Evolutionary conservation across 2,329 filamentous ascomycete species (phyloP).

Genomic region (Kalaharituber pfeilii): DNA sequence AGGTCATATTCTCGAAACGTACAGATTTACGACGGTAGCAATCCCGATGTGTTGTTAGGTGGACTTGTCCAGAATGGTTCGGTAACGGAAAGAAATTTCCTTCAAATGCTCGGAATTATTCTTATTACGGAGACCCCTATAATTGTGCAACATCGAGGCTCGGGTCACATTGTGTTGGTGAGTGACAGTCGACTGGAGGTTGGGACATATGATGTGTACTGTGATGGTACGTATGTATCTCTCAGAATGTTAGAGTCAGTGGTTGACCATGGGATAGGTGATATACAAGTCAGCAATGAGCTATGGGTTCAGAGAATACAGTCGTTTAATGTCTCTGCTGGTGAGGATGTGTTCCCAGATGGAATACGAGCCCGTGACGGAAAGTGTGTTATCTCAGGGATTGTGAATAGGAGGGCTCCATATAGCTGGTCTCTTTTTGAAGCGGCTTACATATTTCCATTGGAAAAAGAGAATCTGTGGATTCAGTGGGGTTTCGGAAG

Average conservation of each 20-base stretch:
- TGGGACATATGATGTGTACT: slow-evolving; percentile 9
- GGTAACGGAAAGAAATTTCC: slow-evolving; percentile 12
- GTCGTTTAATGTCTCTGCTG: slow-evolving; percentile 9
- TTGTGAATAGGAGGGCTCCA: slow-evolving; percentile 5
- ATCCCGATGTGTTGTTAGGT: no score
- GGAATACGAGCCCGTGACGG: slow-evolving; percentile 7
- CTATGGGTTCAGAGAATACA: slow-evolving; percentile 9
- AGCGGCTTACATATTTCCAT: slow-evolving; percentile 5
- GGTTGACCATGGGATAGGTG: slow-evolving; percentile 3
- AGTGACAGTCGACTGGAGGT: slow-evolving; percentile 1
- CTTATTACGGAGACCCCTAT: not conserved
- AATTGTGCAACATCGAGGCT: slow-evolving; percentile 8
- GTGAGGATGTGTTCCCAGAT: slow-evolving; percentile 8
- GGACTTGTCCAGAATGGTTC: slow-evolving; percentile 11
- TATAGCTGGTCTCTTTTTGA: slow-evolving; percentile 4
- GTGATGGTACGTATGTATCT: slow-evolving; percentile 4
- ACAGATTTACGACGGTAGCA: no score
- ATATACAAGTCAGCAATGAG: slow-evolving; percentile 9
- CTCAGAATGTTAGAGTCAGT: not conserved
- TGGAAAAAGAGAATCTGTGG: slow-evolving; percentile 5
- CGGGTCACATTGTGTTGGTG: slow-evolving; percentile 7
- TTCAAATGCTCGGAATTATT: slow-evolving; percentile 11
- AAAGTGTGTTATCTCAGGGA: slow-evolving; percentile 7
- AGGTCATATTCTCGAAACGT: no score
- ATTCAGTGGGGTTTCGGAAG: slow-evolving; percentile 3